These are phyloP conservation scores for Claviceps monticola DNA, from an alignment of 2,329 filamentous ascomycete species.

Conservation along the genomic window DNA sequence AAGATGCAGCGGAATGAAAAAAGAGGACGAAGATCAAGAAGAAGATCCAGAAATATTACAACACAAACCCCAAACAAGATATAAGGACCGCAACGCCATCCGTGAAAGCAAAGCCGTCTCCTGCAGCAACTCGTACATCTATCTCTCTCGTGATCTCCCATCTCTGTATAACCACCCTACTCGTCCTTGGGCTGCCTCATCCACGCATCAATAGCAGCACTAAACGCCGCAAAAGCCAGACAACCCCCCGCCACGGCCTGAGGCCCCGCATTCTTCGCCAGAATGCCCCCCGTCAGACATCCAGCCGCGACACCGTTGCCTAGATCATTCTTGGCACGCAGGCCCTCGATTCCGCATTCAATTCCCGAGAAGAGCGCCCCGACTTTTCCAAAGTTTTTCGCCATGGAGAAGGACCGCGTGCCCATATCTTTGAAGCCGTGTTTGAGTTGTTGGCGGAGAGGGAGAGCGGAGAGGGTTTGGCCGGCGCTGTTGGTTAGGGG, in stretches of 20 bases:
- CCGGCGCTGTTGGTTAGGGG: slow-evolving; percentile 23
- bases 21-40: too few relatives aligned
- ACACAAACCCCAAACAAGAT: too few relatives aligned
- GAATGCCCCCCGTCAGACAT: slow-evolving; percentile 78
- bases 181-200: slow-evolving; percentile 65
- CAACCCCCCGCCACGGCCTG: slow-evolving; percentile 81
- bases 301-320: slow-evolving; percentile 78
- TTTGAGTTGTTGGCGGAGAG: slow-evolving; percentile 70
- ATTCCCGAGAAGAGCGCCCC: slow-evolving; percentile 84
- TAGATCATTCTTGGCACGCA: slow-evolving; percentile 86
- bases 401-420: slow-evolving; percentile 61
- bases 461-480: slow-evolving; percentile 43
- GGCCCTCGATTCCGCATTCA: slow-evolving; percentile 89
- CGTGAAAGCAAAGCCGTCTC: too few relatives aligned
- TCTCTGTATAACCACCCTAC: slow-evolving; percentile 14
- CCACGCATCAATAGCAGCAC: slow-evolving; percentile 80
- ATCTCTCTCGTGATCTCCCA: neutral
- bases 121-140: neutral
- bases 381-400: slow-evolving; percentile 90
- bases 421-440: slow-evolving; percentile 94
- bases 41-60: neutral
- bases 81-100: neutral
- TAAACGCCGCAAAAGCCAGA: slow-evolving; percentile 86
- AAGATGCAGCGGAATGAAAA: neutral
- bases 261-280: slow-evolving; percentile 77